Percentiles rank a stretch among this genome's conserved stretches.
These are phyloP conservation scores for Glycine latifolia DNA, from an alignment of 306 rosid species.

Conservation along the genomic window DNA sequence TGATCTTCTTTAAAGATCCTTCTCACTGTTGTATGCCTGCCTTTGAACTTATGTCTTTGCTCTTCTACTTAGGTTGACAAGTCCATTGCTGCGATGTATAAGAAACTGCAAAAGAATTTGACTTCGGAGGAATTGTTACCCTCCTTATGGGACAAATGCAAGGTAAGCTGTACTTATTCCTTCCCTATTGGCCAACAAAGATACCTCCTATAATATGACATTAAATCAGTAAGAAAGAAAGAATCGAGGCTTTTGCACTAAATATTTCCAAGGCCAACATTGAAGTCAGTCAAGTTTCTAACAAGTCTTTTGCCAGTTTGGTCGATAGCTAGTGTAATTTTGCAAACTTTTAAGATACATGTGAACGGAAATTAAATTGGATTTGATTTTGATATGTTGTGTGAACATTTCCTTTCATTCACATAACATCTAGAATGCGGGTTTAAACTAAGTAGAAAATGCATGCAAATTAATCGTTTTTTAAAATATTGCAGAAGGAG, in stretches of 20 bases:
- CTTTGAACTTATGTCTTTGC: slow-evolving; percentile 35
- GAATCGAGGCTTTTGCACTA: slow-evolving; percentile 7
- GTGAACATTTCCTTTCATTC: no score
- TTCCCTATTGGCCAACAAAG: slow-evolving; percentile 7
- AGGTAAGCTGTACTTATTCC: slow-evolving; percentile 60
- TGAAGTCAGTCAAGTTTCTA: no score
- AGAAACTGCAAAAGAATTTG: slow-evolving; percentile 94
- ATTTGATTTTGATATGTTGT: no score
- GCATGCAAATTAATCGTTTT: slow-evolving; percentile 35
- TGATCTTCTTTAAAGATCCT: slow-evolving; percentile 28
- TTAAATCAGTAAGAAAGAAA: background rate
- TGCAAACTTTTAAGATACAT: no score
- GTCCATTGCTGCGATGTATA: slow-evolving; percentile 80
- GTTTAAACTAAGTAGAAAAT: background rate
- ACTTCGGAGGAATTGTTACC: slow-evolving; percentile 93
- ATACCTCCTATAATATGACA: background rate
- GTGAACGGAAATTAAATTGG: no score
- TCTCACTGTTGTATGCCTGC: slow-evolving; percentile 20
- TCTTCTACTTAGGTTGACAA: slow-evolving; percentile 76
- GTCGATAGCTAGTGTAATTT: no score
- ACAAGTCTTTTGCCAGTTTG: no score
- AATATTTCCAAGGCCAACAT: slow-evolving; percentile 24
- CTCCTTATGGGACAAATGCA: slow-evolving; percentile 99
- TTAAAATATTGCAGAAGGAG: slow-evolving; percentile 76
- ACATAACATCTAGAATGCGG: no score